These are phyloP conservation scores for Leccinellum rugosiceps DNA, from an alignment of 768 basidiomycete genomes.

Conservation along the genomic window DNA sequence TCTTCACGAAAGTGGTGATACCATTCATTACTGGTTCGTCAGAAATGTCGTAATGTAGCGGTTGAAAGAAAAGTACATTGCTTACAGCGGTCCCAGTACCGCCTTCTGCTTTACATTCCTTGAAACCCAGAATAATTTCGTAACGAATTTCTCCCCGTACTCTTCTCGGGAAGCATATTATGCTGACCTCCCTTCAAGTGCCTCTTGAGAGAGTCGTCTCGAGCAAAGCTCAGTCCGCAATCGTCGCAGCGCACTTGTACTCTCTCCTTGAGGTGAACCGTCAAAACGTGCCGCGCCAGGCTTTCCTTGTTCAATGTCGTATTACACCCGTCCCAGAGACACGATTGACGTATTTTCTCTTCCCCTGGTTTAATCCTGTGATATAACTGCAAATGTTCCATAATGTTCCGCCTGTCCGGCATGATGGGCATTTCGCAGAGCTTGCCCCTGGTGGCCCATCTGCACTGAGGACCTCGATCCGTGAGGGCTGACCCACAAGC, in stretches of 20 bases:
- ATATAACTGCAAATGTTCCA: conserved; percentile 10
- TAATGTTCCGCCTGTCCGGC: conserved; percentile 14
- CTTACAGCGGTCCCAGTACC: not conserved
- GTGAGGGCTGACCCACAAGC: not conserved
- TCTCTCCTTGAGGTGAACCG: conserved; percentile 23
- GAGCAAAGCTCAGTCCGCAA: conserved; percentile 25
- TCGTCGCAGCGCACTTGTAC: conserved; percentile 4
- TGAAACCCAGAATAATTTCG: not conserved
- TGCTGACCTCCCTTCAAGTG: conserved; percentile 20
- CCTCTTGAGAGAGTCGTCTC: conserved; percentile 29
- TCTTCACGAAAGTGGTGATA: too few species aligned
- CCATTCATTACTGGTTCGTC: too few species aligned
- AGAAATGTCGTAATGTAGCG: too few species aligned
- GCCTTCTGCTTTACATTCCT: not conserved
- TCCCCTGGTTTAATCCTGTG: conserved; percentile 17
- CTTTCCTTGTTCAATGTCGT: conserved; percentile 29
- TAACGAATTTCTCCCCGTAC: not conserved
- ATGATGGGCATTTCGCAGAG: conserved; percentile 1
- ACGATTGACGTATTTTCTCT: conserved; percentile 14
- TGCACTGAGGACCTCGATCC: conserved; percentile 1
- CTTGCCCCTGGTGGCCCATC: conserved; percentile 9
- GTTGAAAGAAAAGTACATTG: not conserved
- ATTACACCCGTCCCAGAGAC: conserved; percentile 20
- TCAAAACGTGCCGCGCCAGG: conserved; percentile 23
- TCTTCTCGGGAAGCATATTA: not conserved